These are phyloP conservation scores for Phallus indusiatus DNA, from an alignment of 768 basidiomycete species.

Conservation along the genomic window DNA sequence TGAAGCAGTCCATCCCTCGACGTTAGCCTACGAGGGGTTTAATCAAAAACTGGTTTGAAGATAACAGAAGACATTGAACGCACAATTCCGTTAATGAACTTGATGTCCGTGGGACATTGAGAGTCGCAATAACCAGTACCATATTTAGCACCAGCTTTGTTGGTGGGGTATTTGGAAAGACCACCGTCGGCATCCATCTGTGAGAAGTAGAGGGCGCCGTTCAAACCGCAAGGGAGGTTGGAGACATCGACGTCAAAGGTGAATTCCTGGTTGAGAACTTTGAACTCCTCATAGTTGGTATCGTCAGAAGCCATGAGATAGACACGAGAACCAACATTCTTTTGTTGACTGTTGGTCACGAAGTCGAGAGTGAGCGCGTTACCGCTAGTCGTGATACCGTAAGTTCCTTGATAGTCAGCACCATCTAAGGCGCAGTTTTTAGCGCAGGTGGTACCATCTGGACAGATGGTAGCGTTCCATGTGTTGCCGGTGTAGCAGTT, in stretches of 20 bases:
- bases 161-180: slow-evolving; percentile 34
- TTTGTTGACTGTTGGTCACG: slow-evolving; percentile 27
- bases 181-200: slow-evolving; percentile 55
- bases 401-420: slow-evolving; percentile 41
- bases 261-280: slow-evolving; percentile 47
- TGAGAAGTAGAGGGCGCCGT: slow-evolving; percentile 52
- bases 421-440: slow-evolving; percentile 27
- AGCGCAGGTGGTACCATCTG: slow-evolving; percentile 23
- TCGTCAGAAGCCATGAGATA: slow-evolving; percentile 39
- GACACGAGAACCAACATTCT: slow-evolving; percentile 24
- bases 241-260: slow-evolving; percentile 53
- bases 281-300: slow-evolving; percentile 37
- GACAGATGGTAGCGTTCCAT: slow-evolving; percentile 25
- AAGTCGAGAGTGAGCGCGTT: slow-evolving; percentile 40
- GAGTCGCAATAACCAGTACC: slow-evolving; percentile 62
- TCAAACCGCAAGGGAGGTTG: slow-evolving; percentile 48
- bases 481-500: slow-evolving; percentile 30
- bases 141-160: slow-evolving; percentile 52
- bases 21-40: slow-evolving; percentile 26
- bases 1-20: slow-evolving; percentile 19
- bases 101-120: slow-evolving; percentile 49
- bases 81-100: slow-evolving; percentile 49
- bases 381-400: slow-evolving; percentile 42
- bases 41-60: too few species aligned
- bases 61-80: slow-evolving; percentile 3